Percentiles rank a stretch among this genome's conserved stretches.
Conservation (phyloP, 495 filamentous ascomycete species). For the Podospora conica region DNA sequence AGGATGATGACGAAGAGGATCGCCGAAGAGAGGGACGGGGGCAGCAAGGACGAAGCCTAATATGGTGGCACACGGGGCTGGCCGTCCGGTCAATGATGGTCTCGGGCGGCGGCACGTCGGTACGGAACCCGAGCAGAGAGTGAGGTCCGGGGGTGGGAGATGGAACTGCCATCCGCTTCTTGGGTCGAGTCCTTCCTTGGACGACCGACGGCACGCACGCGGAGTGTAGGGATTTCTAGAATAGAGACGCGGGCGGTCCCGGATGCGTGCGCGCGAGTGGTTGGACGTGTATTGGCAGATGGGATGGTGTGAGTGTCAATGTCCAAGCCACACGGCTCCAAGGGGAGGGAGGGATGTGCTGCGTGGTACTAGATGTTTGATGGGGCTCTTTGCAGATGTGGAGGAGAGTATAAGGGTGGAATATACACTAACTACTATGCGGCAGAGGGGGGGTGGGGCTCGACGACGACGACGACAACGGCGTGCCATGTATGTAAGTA, state of each 20-base stretch:
- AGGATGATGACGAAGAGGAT: background rate
- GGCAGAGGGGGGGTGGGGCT: background rate
- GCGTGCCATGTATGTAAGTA: background rate
- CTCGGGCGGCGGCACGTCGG: background rate
- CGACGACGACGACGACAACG: background rate
- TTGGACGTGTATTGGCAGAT: background rate
- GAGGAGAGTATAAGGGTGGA: background rate
- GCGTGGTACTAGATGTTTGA: background rate
- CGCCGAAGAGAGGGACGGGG: background rate
- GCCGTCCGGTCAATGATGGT: background rate
- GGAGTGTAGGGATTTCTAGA: background rate
- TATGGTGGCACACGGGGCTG: constrained; percentile 1
- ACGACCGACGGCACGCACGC: background rate
- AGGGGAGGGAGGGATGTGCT: background rate
- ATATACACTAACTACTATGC: background rate
- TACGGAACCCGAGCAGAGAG: constrained; percentile 3
- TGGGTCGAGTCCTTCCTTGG: background rate
- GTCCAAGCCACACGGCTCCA: background rate
- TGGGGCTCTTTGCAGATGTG: background rate
- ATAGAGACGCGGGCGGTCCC: background rate
- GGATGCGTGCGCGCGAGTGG: background rate
- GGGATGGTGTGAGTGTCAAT: background rate
- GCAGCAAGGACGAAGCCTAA: background rate
- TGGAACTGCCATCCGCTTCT: background rate
- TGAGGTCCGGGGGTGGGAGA: background rate